Evolutionary conservation across 2,329 filamentous ascomycete genomes (phyloP).

Genomic region (Cladosporium sp.): DNA sequence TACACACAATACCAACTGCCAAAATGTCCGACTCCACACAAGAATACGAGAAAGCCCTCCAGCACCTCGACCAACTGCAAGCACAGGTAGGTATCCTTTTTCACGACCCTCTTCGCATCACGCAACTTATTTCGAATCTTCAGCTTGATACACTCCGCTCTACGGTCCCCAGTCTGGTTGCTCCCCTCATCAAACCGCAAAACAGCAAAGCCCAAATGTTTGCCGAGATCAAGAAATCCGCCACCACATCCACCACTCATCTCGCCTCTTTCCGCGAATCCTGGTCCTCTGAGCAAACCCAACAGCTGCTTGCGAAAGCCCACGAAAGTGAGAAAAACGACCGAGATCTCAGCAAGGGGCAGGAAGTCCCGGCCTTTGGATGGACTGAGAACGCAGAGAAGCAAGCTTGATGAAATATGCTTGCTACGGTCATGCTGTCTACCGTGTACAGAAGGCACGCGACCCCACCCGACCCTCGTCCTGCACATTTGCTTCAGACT

Average conservation of each 20-base stretch:
- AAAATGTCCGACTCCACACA: neutral
- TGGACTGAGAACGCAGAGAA: constrained; percentile 31
- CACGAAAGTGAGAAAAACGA: constrained; percentile 34
- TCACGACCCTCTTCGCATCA: neutral
- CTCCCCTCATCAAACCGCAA: constrained; percentile 32
- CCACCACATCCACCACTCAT: constrained; percentile 31
- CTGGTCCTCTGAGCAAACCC: constrained; percentile 36
- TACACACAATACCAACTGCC: constrained; percentile 13
- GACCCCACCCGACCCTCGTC: too few species aligned
- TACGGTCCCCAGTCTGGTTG: constrained; percentile 38
- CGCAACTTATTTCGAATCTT: neutral
- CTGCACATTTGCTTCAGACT: neutral
- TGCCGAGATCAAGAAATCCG: constrained; percentile 35
- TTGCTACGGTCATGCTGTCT: constrained; percentile 10
- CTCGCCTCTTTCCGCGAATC: constrained; percentile 34
- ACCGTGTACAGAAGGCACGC: neutral
- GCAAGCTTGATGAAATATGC: constrained; percentile 16
- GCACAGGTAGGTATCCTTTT: constrained; percentile 32
- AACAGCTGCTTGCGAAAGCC: constrained; percentile 31
- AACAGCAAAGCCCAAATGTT: constrained; percentile 32
- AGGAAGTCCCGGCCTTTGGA: constrained; percentile 33
- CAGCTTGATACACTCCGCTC: constrained; percentile 41
- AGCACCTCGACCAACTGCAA: constrained; percentile 41
- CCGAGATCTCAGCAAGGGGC: constrained; percentile 33
- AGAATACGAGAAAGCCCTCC: constrained; percentile 39